Base-by-base conservation (phyloP, 495 filamentous ascomycete genomes). In the Neurospora discreta region DNA sequence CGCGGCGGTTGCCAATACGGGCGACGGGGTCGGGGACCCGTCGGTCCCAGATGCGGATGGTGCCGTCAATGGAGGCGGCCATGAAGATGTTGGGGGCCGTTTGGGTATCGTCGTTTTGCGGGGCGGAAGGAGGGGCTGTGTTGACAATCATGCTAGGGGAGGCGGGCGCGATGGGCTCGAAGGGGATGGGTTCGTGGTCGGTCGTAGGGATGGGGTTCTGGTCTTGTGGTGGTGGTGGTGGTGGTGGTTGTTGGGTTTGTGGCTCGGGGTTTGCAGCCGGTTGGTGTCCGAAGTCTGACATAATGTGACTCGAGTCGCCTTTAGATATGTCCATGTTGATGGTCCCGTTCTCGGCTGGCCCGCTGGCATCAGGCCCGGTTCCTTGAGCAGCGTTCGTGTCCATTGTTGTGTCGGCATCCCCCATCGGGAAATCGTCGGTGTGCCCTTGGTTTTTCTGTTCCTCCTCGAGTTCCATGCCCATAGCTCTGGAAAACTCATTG, bases 11-110 rank as follows among this genome's bases (percentile, higher is more conserved):
- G 18, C 83, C 84, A 68, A 98, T 93, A 42, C 89, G 87, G 39
- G 96, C 93, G 15, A 98, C 83, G 4, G 96, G 90, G 70, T 89
- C 86, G 15, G 86, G 87, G 74, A 90, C 86, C 20, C 95, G 88
- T 46, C 94, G 88, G 78, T 99, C 95, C 95, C 95, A 99, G 71
- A 99, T 84, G 33, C 92, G 89, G 71, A 98, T 89, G 3, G 90
- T 91, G 58, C 95, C 95, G 81, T 98, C 92, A 7, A 96, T 92
- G 1, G 91, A 91, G 20, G 95, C 91, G 68, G 92, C 90, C 41
- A 98, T 84, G 79, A 99, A 98, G 15, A 90, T 94, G 38, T 87
- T 89, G 67, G 93, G 88, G 0, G 83, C 89, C 67, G 76, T 81
- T 75, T 80, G 86, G 52, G 75, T 84, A 70, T 72, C 77, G 74